Base-by-base conservation (phyloP, 176 grass and related monocot genomes). In the Avena insularis region DNA sequence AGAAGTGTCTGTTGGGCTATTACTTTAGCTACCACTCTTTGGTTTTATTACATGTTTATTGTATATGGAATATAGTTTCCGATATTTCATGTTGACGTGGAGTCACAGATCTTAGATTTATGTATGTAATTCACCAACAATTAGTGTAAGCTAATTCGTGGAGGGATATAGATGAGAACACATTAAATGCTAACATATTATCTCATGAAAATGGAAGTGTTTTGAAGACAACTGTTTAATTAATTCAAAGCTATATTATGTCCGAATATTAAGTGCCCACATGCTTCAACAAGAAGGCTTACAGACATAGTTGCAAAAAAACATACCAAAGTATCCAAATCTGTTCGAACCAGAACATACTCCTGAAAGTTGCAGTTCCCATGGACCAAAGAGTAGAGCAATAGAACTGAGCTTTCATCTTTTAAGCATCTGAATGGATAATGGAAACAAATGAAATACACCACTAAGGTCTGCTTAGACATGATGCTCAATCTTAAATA, bases 281-380 rank as follows among this genome's bases (percentile, higher is more conserved):
- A 53, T 67, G 49, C 50, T 87, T 40, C 67, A 87, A 35, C 62
- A 85, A 75, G 16, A 61, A 81, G 33, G 43, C 58, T 76, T 57
- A 62, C 38, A 91, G 46, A 84, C 75, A 38, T 75, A 75, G 19
- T 45, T 57, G 84, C 50, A 84, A 70, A 14, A 69, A 66, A 81
- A 64, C 86, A 55, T 99, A 99, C 97, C 94, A 99, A 87, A 46
- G 92, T 99, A 91, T 99, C 97, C 85, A 99, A 87, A 87, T 99
- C 97, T 80, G 97, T 99, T 83, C 97, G 97, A 82, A 99, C 97
- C 78, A 99, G 84, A 90, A 93, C 92, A 65, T 99, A 99, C 78
- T 99, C 97, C 48, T 96, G 89, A 90, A 99, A 99, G 82, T 99
- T 91, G 72, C 87, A 92, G 77, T 99, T 99, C 81, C 94, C 97